A percentile compares a stretch with the other conserved stretches of the same genome.
Evolutionary conservation across 768 basidiomycete species (phyloP).

Genomic region (Mycena galopus): DNA sequence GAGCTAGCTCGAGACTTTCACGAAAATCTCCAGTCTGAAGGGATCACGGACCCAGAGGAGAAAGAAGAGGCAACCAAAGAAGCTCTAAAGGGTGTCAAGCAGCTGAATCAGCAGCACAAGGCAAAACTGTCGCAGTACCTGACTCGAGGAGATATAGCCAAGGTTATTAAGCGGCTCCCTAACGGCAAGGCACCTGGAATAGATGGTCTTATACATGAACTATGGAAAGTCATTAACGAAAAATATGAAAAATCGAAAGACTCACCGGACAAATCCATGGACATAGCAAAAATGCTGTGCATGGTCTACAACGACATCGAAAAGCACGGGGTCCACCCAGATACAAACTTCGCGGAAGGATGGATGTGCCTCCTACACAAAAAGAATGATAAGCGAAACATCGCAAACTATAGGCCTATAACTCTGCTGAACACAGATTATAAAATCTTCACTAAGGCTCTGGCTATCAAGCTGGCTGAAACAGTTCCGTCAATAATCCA

Average conservation of each 20-base stretch:
- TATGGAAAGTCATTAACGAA: not conserved
- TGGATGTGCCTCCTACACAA: slow-evolving; percentile 7
- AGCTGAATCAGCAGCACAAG: too few species aligned
- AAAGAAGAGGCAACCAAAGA: too few species aligned
- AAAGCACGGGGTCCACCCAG: not conserved
- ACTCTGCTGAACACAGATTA: slow-evolving; percentile 15
- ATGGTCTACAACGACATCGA: slow-evolving; percentile 9
- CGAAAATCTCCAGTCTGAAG: slow-evolving; percentile 42
- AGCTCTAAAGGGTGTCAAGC: too few species aligned
- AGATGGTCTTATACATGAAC: not conserved
- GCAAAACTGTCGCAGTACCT: too few species aligned
- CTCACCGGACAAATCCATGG: not conserved
- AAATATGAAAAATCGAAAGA: not conserved
- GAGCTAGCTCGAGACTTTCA: slow-evolving; percentile 46
- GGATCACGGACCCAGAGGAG: too few species aligned
- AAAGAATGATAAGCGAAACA: slow-evolving; percentile 9
- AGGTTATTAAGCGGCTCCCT: not conserved
- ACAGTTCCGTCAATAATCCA: not conserved
- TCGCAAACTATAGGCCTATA: slow-evolving; percentile 13
- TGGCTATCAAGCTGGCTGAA: not conserved
- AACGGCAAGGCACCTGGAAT: not conserved
- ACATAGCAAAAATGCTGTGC: not conserved
- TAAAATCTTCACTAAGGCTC: slow-evolving; percentile 18
- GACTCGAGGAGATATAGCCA: not conserved
- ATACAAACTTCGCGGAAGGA: slow-evolving; percentile 5